Base-by-base conservation (phyloP, 352 stramenopile genomes). In the Phytophthora colocasiae region DNA sequence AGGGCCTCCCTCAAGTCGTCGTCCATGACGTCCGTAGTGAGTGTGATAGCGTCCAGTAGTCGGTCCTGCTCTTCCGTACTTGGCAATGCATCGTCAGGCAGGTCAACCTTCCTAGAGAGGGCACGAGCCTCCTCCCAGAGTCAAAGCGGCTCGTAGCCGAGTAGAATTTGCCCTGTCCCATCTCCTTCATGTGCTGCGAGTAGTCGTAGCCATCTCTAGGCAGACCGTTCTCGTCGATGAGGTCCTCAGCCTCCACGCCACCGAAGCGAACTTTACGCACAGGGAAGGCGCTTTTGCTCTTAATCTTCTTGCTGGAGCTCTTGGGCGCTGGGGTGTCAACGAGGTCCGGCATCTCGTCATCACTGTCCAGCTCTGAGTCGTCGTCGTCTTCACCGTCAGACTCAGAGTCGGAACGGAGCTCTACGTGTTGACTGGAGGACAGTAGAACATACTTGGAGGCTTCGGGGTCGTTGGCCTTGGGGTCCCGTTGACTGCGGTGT, bases 151-250 rank as follows among this genome's bases (percentile, higher is more conserved):
- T 85, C 17, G 78, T 82, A 43, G 79, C 77, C 43, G 83, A 90
- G 70, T 95, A 92, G 56, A 96, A 97, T 24, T 81, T 84, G 56
- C 89, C 83, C 24, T 92, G 77, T 39, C 91, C 91, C 75, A 97
- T 97, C 66, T 95, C 92, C 52, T 93, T 96, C 71, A 98, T 77
- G 76, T 98, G 93, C 71, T 97, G 79, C 62, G 84, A 71, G 75
- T 98, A 98, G 66, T 98, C 88, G 75, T 98, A 98, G 54, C 92
- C 92, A 71, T 98, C 93, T 62, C 96, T 87, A 26, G 87, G 77
- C 59, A 98, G 81, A 14, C 93, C 93, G 44, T 97, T 79, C 58
- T 91, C 89, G 52, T 98, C 89, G 48, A 97, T 83, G 32, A 93
- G 53, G 51, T 94, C 88, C 49, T 91, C 78, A 10, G 79, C 85